Percentiles rank a stretch among this genome's conserved stretches.
These are phyloP conservation scores for Colletotrichum scovillei DNA, from an alignment of 2,329 filamentous ascomycete genomes.

Conservation along the genomic window DNA sequence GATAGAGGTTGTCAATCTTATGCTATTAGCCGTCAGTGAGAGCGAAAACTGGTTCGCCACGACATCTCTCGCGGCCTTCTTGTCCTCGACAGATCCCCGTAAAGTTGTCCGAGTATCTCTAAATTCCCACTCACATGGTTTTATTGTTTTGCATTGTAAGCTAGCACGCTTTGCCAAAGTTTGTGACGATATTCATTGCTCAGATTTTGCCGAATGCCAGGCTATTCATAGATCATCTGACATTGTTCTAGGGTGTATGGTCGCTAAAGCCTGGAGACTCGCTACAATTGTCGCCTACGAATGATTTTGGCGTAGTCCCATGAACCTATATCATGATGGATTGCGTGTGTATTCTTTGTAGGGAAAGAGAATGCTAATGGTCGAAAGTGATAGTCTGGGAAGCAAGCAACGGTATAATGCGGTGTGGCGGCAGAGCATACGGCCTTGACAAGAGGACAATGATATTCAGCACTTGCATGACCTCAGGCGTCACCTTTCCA, in stretches of 20 bases:
- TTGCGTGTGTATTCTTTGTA: neutral
- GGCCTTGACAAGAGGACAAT: neutral
- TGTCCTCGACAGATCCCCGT: neutral
- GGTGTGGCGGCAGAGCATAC: neutral
- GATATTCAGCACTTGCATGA: neutral
- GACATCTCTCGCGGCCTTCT: neutral
- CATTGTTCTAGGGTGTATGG: neutral
- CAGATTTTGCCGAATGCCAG: neutral
- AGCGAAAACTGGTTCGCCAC: neutral
- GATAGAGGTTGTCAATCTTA: neutral
- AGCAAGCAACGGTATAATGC: neutral
- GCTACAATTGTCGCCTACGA: neutral
- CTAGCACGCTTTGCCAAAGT: neutral
- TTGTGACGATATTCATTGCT: neutral
- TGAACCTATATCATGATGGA: neutral
- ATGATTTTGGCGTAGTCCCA: neutral
- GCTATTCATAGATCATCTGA: neutral
- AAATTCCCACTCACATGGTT: neutral
- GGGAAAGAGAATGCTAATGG: neutral
- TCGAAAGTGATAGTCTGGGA: too few relatives aligned
- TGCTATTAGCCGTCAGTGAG: slow-evolving; percentile 4
- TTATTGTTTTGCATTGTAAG: neutral
- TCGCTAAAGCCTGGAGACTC: neutral
- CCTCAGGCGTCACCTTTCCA: neutral
- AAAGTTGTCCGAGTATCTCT: neutral